Evolutionary conservation across 108 stramenopile species (phyloP).

Genomic region (Discostella stelligeroides): DNA sequence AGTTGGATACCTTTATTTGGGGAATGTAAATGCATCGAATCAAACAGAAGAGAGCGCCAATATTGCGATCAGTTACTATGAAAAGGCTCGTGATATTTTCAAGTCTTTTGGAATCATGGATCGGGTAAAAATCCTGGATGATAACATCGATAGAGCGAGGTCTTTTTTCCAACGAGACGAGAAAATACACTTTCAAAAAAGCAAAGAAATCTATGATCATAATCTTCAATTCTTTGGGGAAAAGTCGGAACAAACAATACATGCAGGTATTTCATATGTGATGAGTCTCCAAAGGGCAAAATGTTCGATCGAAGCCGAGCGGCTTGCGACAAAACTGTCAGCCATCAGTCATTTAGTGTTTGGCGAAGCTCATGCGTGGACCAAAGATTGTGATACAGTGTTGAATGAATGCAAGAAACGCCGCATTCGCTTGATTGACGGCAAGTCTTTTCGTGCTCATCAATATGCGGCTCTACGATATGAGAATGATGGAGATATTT

Average conservation of each 20-base stretch:
- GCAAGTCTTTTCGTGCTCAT: background rate
- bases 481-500: background rate
- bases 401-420: background rate
- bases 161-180: too few relatives aligned
- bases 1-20: background rate
- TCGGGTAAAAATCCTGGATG: too few relatives aligned
- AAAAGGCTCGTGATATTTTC: background rate
- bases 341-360: background rate
- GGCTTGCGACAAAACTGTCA: background rate
- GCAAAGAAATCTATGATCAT: background rate
- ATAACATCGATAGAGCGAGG: too few relatives aligned
- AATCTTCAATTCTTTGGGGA: background rate
- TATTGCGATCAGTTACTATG: background rate
- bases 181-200: background rate
- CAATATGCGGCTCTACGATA: background rate
- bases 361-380: background rate
- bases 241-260: background rate
- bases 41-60: background rate
- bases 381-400: background rate
- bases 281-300: background rate
- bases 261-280: background rate
- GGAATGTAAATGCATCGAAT: background rate
- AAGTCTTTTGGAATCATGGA: too few relatives aligned
- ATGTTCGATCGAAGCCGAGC: constrained; percentile 9
- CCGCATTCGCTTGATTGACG: background rate